Evolutionary conservation across 768 basidiomycete species (phyloP), one percentile per base, ranked within the genome.

Genomic region (Pisolithus sp.): DNA sequence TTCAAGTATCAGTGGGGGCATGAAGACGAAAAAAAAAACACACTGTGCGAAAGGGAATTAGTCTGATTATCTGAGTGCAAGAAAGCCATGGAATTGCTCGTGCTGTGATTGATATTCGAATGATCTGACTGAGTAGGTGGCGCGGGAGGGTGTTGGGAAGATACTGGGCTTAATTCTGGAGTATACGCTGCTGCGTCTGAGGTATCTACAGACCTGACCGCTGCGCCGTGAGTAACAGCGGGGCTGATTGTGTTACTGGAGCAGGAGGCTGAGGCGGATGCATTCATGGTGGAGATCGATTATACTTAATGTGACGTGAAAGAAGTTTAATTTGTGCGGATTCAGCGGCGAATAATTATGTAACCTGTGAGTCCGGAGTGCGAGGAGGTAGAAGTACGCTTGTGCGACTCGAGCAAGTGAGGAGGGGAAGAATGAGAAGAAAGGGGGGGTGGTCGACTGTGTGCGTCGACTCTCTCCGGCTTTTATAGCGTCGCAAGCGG

Each of bases 251-350:
- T 24, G 20, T n/a, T 42, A 15, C 23, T 42, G 54, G 57, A 38
- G 58, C 57, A 58, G 58, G 53, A 46, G 58, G 44, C 53, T 62
- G 66, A 51, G 62, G 53, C 48, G 63, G 60, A 58, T 54, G 49
- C 34, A 43, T 44, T 52, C 68, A 69, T 69, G 54, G 24, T 57
- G 61, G 38, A 62, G 56, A 62, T 67, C 65, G 17, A 31, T 15
- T 30, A 53, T 17, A 52, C 57, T 54, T 46, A 20, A 57, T 52
- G 3, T 28, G 46, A 54, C 53, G 50, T 54, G 45, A 46, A 44
- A 49, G 58, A 54, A 46, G 49, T 30, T 46, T 52, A 52, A 52
- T 46, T 15, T 43, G 55, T 44, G 57, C 36, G 36, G 44, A 39
- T 46, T 34, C 53, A 54, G 45, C 49, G 47, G 47, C 51, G 49